Evolutionary conservation across 2,329 filamentous ascomycete species (phyloP), one percentile per base, ranked within the genome.

Genomic region (Aspergillus pseudonomiae): DNA sequence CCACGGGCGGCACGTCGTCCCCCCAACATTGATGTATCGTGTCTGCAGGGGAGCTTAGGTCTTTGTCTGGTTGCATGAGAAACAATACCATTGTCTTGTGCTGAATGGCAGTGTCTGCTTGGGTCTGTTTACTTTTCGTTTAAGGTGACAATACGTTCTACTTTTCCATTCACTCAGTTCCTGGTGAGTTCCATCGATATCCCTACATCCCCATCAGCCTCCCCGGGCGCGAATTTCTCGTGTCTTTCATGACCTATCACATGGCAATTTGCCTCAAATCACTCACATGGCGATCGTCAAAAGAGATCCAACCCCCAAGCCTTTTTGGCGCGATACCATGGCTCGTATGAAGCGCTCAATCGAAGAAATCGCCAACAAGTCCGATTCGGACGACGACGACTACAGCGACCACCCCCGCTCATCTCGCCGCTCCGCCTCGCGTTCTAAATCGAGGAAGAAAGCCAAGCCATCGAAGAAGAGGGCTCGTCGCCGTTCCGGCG

Each of bases 401-500:
- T 83, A 81, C 70, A 75, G 69, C 59, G 78, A 80, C 58, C 78
- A 78, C 43, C 67, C 68, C 10, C 73, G 74, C 36, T 59, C 73
- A 50, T 63, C 75, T 55, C 67, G 73, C 65, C 69, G 65, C 60
- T 69, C 73, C 34, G 63, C 65, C 28, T 67, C 73, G 16, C 70
- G 70, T 62, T 72, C 73, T 5, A 79, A 75, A 63, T 69, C 68
- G 50, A 76, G 71, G 63, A 77, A 76, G 67, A 77, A 73, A 61
- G 69, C 71, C 52, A 74, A 73, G 57, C 74, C 69, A 36, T 68
- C 70, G 30, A 75, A 77, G 59, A 79, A 77, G 64, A 75, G 77
- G 71, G 73, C 76, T 48, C 78, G 75, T 63, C 78, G 79, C 60
- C 81, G 83, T 69, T 84, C 84, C 63, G 81, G 84, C 62, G 78